Base-by-base conservation (phyloP, 805 yeast genomes). In the Teunomyces funiuensis region DNA sequence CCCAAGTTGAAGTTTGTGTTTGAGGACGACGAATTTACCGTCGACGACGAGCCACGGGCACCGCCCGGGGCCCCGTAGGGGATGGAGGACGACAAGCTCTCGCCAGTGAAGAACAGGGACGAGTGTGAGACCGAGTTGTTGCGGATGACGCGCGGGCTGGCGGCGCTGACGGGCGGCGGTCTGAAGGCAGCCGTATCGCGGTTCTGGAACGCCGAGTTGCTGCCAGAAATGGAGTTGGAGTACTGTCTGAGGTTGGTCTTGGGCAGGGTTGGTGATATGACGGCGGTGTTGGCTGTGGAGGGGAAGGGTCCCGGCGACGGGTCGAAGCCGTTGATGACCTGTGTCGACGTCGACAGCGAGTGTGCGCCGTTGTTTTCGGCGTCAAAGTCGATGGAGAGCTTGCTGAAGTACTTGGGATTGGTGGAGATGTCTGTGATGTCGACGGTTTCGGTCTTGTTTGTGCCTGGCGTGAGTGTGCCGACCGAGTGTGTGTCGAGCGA, bases 51-150 rank as follows among this genome's bases (percentile, higher is more conserved):
- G 59, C 54, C 38, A 67, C 65, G n/a, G 46, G 53, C 22, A 6
- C 85, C 83, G 17, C 86, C 86, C 1, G 89, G 89, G 2, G 81
- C 88, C 6, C 83, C 72, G 58, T 83, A 83, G 1, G 89, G 89
- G 37, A 83, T 83, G 28, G 79, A 71, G 17, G 79, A 68, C 4
- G 85, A 77, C 49, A 83, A 66, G 44, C 70, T 65, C 44, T 71
- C 75, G 28, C 58, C 52, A 17, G 54, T 47, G 39, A 63, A 55
- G 38, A 60, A 52, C 43, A 68, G 69, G 15, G 71, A 66, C 27
- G 70, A 58, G 48, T 70, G 74, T 6, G 69, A 57, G 20, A 65
- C 55, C 8, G 74, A 69, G 46, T 65, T 64, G 28, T 67, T 65
- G 27, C 73, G 51, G 29, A 61, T 66, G 23, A 65, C 39, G 68